Base-by-base conservation (phyloP, 78 protist species). In the Andalucia godoyi region DNA sequence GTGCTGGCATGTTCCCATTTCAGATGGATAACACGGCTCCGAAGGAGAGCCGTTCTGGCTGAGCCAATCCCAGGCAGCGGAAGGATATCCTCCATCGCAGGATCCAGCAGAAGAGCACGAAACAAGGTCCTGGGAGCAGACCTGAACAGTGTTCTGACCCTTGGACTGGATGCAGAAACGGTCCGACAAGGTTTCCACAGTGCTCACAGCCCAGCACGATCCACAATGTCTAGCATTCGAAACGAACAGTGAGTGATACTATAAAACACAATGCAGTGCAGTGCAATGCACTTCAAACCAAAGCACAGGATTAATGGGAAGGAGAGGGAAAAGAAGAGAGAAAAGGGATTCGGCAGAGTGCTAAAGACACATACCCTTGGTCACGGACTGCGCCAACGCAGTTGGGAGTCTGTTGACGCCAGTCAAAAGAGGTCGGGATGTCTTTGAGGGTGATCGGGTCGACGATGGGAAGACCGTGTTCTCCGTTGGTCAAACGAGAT, bases 161-260 rank as follows among this genome's bases (percentile, higher is more conserved):
- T 69, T 54, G 42, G 80, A 45, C 36, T 66, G 83, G 33, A 89
- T 86, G 66, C 80, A 80, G 62, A 89, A 80, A 47, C 95, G 80
- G 80, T 89, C 92, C 12, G 69, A 81, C 15, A 89, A 65, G 2
- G 90, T 59, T 10, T 70, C 50, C 15, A 76, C 39, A 15, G 87
- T 42, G 43, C 79, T 83, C 46, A 78, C 77, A 9, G 83, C 79
- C 83, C 76, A 80, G 73, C 85, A 79, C n/a, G n/a, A n/a, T n/a
- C n/a, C n/a, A n/a, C n/a, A 53, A 65, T n/a, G n/a, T n/a, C n/a
- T n/a, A n/a, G n/a, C n/a, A n/a, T n/a, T n/a, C n/a, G n/a, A n/a
- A n/a, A n/a, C n/a, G n/a, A n/a, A n/a, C n/a, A n/a, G n/a, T n/a
- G n/a, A n/a, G n/a, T n/a, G n/a, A n/a, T n/a, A n/a, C n/a, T n/a